These are phyloP conservation scores for Fusarium nanum DNA, from an alignment of 2,329 filamentous ascomycete genomes.

Conservation along the genomic window DNA sequence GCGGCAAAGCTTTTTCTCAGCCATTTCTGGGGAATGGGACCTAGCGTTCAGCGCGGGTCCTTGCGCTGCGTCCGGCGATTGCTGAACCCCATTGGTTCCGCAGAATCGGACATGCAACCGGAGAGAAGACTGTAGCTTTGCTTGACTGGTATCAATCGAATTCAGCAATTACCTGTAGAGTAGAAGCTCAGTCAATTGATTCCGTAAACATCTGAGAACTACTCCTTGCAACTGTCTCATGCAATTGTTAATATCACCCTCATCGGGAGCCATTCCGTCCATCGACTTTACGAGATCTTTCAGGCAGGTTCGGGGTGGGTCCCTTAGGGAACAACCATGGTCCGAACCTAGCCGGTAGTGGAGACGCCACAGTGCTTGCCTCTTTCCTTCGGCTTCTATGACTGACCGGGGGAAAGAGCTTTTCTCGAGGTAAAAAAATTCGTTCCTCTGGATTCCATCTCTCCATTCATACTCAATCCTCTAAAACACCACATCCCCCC, in stretches of 20 bases:
- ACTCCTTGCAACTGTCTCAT: background rate
- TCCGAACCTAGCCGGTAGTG: slow-evolving; percentile 48
- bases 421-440: slow-evolving; percentile 54
- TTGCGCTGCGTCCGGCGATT: slow-evolving; percentile 23
- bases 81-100: slow-evolving; percentile 27
- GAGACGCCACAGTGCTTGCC: slow-evolving; percentile 48
- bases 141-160: background rate
- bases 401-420: slow-evolving; percentile 47
- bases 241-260: background rate
- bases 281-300: slow-evolving; percentile 12
- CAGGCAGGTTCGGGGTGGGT: slow-evolving; percentile 34
- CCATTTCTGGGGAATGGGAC: slow-evolving; percentile 21
- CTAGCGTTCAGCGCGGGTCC: slow-evolving; percentile 26
- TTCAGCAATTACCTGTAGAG: background rate
- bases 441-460: slow-evolving; percentile 47
- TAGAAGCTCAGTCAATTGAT: background rate
- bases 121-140: background rate
- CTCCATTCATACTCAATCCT: slow-evolving; percentile 41
- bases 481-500: slow-evolving; percentile 48
- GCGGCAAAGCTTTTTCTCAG: slow-evolving; percentile 29
- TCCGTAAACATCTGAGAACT: background rate
- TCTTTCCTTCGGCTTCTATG: slow-evolving; percentile 60
- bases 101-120: slow-evolving; percentile 9
- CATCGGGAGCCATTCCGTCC: slow-evolving; percentile 14
- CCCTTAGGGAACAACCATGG: slow-evolving; percentile 46